Conservation (phyloP, 495 filamentous ascomycete species). For the Amphirosellinia nigrospora region DNA sequence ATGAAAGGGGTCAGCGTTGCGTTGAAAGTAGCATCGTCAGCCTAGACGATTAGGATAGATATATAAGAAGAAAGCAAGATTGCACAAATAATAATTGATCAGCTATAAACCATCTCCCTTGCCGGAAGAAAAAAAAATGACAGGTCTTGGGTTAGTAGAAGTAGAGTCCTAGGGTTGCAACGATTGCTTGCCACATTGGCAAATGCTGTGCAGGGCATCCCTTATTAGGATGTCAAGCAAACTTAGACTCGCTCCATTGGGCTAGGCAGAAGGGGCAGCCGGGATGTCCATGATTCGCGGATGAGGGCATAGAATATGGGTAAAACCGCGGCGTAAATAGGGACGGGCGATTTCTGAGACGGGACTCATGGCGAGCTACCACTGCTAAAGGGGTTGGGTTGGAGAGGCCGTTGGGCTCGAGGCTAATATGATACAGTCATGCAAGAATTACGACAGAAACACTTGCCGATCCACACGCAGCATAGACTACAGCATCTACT, state of each 20-base stretch:
- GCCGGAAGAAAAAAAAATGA: background rate
- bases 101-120: background rate
- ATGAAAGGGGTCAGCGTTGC: background rate
- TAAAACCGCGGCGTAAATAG: background rate
- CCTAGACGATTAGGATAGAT: background rate
- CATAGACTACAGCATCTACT: background rate
- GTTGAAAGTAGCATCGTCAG: background rate
- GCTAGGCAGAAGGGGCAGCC: slow-evolving; percentile 21
- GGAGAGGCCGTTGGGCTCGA: background rate
- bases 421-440: slow-evolving; percentile 8
- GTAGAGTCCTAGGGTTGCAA: background rate
- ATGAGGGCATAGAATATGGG: slow-evolving; percentile 12
- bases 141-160: background rate
- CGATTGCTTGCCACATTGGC: slow-evolving; percentile 2
- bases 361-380: background rate
- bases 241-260: slow-evolving; percentile 21
- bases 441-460: background rate
- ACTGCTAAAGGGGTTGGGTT: background rate
- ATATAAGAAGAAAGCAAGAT: slow-evolving; percentile 2
- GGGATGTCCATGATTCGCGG: slow-evolving; percentile 15
- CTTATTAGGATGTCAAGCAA: slow-evolving; percentile 13
- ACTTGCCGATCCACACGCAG: background rate
- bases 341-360: background rate
- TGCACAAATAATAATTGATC: background rate
- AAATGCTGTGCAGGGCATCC: slow-evolving; percentile 8